These are phyloP conservation scores for Micromonas pusilla DNA, from an alignment of 139 green algal species.

Conservation along the genomic window DNA sequence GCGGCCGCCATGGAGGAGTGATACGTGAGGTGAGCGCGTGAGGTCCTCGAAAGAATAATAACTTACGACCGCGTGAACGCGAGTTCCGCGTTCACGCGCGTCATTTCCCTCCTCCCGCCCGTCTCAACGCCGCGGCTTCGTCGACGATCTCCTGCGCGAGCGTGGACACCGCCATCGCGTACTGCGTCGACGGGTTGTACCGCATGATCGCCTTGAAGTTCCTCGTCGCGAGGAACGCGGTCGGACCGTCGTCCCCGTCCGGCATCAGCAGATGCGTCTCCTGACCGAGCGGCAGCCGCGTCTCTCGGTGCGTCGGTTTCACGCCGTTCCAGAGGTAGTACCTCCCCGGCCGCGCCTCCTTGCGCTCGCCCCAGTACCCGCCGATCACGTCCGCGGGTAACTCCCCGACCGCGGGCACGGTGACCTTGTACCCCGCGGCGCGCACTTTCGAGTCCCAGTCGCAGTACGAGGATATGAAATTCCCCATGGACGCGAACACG, in stretches of 20 bases:
- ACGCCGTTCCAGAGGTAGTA: background rate
- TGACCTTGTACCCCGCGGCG: background rate
- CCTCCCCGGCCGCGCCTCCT: background rate
- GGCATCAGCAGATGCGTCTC: background rate
- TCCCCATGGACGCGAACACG: conserved; percentile 44
- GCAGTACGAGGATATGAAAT: conserved; percentile 33
- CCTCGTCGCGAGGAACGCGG: conserved; percentile 26
- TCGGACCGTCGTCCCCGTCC: background rate
- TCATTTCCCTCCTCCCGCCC: background rate
- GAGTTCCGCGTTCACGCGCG: background rate
- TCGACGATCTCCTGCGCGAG: conserved; percentile 26
- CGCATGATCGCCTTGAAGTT: conserved; percentile 38
- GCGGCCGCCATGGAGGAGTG: background rate
- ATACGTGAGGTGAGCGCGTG: too few species aligned
- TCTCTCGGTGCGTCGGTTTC: background rate
- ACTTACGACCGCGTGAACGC: too few species aligned
- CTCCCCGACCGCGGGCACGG: background rate
- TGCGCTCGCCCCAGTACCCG: background rate
- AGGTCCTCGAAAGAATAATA: too few species aligned
- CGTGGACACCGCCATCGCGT: conserved; percentile 30
- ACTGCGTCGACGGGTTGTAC: conserved; percentile 33
- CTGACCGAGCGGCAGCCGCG: background rate
- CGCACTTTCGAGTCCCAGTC: conserved; percentile 27
- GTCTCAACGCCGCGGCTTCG: background rate
- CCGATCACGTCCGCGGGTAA: background rate